Conservation (phyloP, 768 basidiomycete species). For the Podaxis sp. region DNA sequence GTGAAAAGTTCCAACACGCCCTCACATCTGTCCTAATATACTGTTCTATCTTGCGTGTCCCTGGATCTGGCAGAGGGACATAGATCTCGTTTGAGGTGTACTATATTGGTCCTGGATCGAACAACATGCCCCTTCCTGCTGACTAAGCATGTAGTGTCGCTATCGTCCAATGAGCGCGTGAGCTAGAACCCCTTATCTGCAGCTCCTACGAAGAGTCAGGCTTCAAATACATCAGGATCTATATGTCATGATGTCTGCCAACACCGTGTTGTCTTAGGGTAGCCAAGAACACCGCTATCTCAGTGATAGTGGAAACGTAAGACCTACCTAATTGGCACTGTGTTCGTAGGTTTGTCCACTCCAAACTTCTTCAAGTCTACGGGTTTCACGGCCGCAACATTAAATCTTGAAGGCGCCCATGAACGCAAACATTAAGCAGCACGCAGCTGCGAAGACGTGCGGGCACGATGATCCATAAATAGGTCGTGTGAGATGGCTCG, state of each 20-base stretch:
- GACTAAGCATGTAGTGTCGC: slow-evolving; percentile 7
- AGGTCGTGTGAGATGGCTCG: not conserved
- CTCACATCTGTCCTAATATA: slow-evolving; percentile 2
- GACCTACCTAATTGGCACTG: not conserved
- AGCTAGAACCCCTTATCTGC: slow-evolving; percentile 2
- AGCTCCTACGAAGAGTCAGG: not conserved
- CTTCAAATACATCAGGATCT: not conserved
- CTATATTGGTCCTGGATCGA: not conserved
- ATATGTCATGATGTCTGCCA: not conserved
- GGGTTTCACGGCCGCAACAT: not conserved
- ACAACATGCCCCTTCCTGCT: not conserved
- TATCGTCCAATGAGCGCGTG: slow-evolving; percentile 18
- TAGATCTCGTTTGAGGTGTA: not conserved
- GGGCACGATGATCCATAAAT: not conserved
- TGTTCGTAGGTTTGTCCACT: too few species aligned
- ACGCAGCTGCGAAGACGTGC: not conserved
- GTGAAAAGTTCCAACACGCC: not conserved
- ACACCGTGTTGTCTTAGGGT: not conserved
- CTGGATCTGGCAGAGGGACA: not conserved
- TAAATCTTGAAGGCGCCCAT: not conserved
- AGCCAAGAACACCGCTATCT: not conserved
- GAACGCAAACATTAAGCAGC: not conserved
- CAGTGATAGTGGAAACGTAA: not conserved
- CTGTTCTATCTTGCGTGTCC: not conserved
- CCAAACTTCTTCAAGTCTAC: not conserved